Percentiles rank a stretch among this genome's conserved stretches.
phyloP scores from a whole-genome alignment of 2,329 filamentous ascomycete species.

The Fusarium illudens region DNA sequence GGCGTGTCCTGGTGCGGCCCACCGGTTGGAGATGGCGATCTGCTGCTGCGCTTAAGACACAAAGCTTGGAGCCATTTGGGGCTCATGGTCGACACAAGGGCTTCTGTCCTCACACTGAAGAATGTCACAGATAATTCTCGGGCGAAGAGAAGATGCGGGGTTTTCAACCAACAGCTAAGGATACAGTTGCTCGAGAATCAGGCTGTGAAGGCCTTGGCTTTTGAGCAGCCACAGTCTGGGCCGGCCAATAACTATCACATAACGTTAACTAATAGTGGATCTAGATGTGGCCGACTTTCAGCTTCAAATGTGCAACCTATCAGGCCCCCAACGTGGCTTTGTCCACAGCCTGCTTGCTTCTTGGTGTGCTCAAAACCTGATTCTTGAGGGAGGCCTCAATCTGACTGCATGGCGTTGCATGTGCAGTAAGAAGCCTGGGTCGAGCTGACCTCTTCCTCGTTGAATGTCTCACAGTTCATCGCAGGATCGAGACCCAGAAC shows the following conservation, averaged over 20 bases:
- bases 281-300: not conserved
- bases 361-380: too few species aligned
- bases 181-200: not conserved
- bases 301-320: not conserved
- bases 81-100: not conserved
- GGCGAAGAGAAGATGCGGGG: not conserved
- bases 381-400: not conserved
- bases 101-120: not conserved
- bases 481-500: too few species aligned
- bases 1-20: not conserved
- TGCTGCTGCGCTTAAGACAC: not conserved
- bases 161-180: not conserved
- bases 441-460: not conserved
- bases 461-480: too few species aligned
- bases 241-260: not conserved
- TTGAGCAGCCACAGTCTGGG: not conserved
- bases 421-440: not conserved
- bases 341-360: not conserved
- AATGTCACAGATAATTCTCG: rapidly evolving
- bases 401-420: not conserved
- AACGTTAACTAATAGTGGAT: not conserved
- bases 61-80: not conserved
- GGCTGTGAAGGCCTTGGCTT: not conserved
- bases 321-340: not conserved
- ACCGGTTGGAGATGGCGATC: not conserved